These are phyloP conservation scores for Vigna unguiculata DNA, from an alignment of 306 rosid species.

Conservation along the genomic window DNA sequence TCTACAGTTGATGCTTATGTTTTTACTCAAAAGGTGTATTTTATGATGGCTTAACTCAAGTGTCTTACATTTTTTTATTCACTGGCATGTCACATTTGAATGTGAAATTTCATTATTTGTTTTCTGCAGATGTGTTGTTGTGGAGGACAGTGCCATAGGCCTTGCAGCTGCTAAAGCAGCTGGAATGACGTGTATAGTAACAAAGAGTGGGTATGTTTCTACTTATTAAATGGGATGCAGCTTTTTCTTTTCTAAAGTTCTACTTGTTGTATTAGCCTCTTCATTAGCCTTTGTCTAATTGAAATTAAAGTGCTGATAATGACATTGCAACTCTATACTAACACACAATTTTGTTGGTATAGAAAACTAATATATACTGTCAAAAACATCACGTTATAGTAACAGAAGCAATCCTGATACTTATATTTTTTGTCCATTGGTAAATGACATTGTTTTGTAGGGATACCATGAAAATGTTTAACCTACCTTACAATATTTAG, in stretches of 20 bases:
- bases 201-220: conserved; percentile 83
- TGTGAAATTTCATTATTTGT: conserved; percentile 30
- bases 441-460: not conserved
- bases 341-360: not conserved
- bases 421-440: not conserved
- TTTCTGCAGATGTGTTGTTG: conserved; percentile 87
- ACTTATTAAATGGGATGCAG: not conserved
- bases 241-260: conserved; percentile 17
- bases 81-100: conserved; percentile 26
- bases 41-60: conserved; percentile 12
- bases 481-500: conserved; percentile 14
- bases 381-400: not conserved
- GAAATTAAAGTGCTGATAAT: not conserved
- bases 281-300: not conserved
- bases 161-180: conserved; percentile 96
- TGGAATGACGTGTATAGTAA: conserved; percentile 91
- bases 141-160: conserved; percentile 96
- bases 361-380: not conserved
- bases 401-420: not conserved
- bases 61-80: not conserved
- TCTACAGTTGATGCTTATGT: conserved; percentile 36
- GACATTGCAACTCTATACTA: not conserved
- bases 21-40: conserved; percentile 16
- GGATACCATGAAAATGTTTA: conserved; percentile 25
- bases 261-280: not conserved